Conservation (phyloP, 176 grass and related monocot genomes). For the Carex kokanica region DNA sequence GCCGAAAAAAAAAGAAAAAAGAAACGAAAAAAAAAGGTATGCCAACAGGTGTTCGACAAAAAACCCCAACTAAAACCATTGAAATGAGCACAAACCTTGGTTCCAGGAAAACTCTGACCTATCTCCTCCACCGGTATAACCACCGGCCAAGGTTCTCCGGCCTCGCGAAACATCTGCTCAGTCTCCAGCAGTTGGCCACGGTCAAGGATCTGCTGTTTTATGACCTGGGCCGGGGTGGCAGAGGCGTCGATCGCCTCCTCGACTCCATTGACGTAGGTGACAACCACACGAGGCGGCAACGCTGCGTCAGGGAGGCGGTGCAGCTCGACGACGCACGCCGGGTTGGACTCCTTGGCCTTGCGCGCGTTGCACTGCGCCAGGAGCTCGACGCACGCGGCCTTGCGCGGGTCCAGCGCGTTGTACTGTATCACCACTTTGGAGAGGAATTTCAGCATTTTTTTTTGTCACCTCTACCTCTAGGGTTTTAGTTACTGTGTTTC, state of each 20-base stretch:
- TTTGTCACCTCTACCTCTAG: not conserved
- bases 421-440: conserved; percentile 92
- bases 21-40: not conserved
- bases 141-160: conserved; percentile 76
- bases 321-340: conserved; percentile 84
- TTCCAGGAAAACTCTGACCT: conserved; percentile 61
- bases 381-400: conserved; percentile 86
- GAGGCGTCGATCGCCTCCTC: conserved; percentile 67
- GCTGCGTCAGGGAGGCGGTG: conserved; percentile 51
- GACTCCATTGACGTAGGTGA: conserved; percentile 74
- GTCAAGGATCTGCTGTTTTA: conserved; percentile 73
- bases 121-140: conserved; percentile 82
- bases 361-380: conserved; percentile 89
- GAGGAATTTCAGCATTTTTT: conserved; percentile 72
- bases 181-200: conserved; percentile 71
- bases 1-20: not conserved
- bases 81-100: conserved; percentile 42
- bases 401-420: conserved; percentile 76
- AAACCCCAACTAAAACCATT: not conserved
- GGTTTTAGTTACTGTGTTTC: not conserved
- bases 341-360: conserved; percentile 95
- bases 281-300: conserved; percentile 45
- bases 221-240: conserved; percentile 56
- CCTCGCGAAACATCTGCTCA: conserved; percentile 85
- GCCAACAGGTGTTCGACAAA: conserved; percentile 38